Evolutionary conservation across 2,329 filamentous ascomycete genomes (phyloP).

Genomic region (Colletotrichum navitas): DNA sequence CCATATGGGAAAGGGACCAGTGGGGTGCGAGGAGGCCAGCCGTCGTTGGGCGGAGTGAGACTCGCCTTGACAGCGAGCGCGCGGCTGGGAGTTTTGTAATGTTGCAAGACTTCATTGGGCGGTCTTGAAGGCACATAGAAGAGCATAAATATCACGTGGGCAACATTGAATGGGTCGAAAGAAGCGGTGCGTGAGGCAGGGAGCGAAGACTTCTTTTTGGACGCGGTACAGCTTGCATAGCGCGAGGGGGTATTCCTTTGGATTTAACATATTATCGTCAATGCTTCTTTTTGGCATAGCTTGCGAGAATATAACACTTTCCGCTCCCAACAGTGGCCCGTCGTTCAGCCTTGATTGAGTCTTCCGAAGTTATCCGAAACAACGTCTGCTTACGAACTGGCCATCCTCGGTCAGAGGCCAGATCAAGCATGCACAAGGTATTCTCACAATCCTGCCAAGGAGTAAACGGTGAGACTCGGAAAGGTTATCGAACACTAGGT

Average conservation of each 20-base stretch:
- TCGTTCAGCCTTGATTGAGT: too few species aligned
- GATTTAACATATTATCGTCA: slow-evolving; percentile 6
- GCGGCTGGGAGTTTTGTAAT: background rate
- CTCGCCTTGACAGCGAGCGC: slow-evolving; percentile 15
- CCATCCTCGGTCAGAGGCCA: background rate
- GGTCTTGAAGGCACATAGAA: background rate
- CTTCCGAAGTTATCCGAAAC: background rate
- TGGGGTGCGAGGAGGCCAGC: slow-evolving; percentile 17
- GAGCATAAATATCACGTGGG: background rate
- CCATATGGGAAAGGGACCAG: background rate
- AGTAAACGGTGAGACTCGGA: background rate
- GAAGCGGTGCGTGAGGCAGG: background rate
- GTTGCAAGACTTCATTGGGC: background rate
- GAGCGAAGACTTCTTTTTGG: background rate
- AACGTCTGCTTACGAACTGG: too few species aligned
- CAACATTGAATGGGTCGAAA: slow-evolving; percentile 8
- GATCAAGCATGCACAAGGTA: background rate
- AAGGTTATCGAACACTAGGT: background rate
- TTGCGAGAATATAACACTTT: slow-evolving; percentile 31
- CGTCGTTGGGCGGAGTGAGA: slow-evolving; percentile 11
- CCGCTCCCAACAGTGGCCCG: background rate
- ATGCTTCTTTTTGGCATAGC: slow-evolving; percentile 22
- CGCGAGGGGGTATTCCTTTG: background rate
- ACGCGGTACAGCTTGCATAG: slow-evolving; percentile 7
- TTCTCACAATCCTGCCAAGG: background rate